Conservation (phyloP, 2,329 filamentous ascomycete species). For the Trichocomaceae sp. region DNA sequence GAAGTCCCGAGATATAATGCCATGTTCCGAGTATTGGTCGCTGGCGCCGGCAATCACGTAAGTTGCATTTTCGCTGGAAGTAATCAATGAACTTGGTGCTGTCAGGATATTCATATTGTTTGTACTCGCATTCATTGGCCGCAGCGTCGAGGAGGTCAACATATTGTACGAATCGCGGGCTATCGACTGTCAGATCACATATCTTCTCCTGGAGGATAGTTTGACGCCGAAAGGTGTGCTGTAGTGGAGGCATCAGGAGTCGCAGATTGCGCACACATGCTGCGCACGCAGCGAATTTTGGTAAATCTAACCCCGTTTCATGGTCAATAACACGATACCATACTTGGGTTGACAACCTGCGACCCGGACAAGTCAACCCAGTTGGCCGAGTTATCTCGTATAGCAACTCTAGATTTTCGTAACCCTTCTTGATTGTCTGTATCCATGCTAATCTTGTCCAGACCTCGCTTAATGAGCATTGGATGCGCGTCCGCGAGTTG, state of each 20-base stretch:
- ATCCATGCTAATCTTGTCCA: slow-evolving; percentile 85
- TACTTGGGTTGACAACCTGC: slow-evolving; percentile 49
- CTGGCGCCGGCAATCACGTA: slow-evolving; percentile 61
- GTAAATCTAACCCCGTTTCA: slow-evolving; percentile 55
- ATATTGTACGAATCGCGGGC: slow-evolving; percentile 51
- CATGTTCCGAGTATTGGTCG: slow-evolving; percentile 60
- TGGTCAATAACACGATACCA: slow-evolving; percentile 75
- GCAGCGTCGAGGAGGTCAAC: slow-evolving; percentile 51
- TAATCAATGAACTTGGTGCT: slow-evolving; percentile 58
- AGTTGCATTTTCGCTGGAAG: slow-evolving; percentile 51
- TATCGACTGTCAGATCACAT: slow-evolving; percentile 64
- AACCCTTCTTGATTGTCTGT: slow-evolving; percentile 64
- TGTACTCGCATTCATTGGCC: slow-evolving; percentile 36
- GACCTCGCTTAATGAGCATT: slow-evolving; percentile 72
- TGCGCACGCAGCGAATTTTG: slow-evolving; percentile 68
- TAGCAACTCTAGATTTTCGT: slow-evolving; percentile 61
- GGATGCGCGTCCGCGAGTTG: slow-evolving; percentile 52
- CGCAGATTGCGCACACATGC: slow-evolving; percentile 68
- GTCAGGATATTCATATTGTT: slow-evolving; percentile 40
- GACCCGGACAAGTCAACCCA: slow-evolving; percentile 54
- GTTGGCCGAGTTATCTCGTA: slow-evolving; percentile 61
- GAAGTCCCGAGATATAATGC: slow-evolving; percentile 70
- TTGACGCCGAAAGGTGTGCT: slow-evolving; percentile 54
- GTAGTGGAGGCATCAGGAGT: slow-evolving; percentile 64
- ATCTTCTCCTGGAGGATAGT: slow-evolving; percentile 45